Evolutionary conservation across 371 early-diverging fungal genomes (phyloP), one percentile per base, ranked within the genome.

Genomic region (Mortierella sp.): DNA sequence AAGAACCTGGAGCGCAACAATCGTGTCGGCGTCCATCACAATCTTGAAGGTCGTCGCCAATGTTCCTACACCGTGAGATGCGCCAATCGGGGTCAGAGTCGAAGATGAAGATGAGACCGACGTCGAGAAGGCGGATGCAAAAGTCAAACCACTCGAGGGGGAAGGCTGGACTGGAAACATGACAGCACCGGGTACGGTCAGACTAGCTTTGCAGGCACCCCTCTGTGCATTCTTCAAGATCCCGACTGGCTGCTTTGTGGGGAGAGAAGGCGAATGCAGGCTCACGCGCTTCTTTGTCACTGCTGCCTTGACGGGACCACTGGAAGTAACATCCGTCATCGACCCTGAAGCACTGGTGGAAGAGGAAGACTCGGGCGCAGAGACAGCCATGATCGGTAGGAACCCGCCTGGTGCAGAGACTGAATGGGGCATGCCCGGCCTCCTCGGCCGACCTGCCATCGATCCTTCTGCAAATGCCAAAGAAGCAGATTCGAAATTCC

Each of bases 11-110:
- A 82, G 48, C 0, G 83, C 83, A 13, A 82, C 79, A 64, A 82
- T 82, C 34, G 83, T 82, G 48, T 82, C 83, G 6, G 83, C 83
- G 52, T 82, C 79, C 58, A 82, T 63, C 24, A 82, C 83, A 70
- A 82, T 75, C 73, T 82, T 82, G 66, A 82, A 82, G 11, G 78
- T 81, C 29, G 81, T 77, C 14, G 69, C 76, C 9, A 80, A 37
- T 0, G 80, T 66, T 10, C 67, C 66, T 0, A 48, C 19, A 13
- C 39, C 19, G 40, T 47, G 65, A n/a, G 66, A 8, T 44, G 53
- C 74, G 7, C 16, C 39, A 11, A 65, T n/a, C 11, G 66, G 13
- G 14, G 52, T 34, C 7, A 70, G 50, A 16, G 71, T 31, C 14
- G 64, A 50, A 24, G 67, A 40, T 4, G 64, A n/a, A 4, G 70